A percentile compares a stretch with the other conserved stretches of the same genome.
Conservation (phyloP, 1,139 yeast genomes). For the Lodderomyces oxycetoniae region DNA sequence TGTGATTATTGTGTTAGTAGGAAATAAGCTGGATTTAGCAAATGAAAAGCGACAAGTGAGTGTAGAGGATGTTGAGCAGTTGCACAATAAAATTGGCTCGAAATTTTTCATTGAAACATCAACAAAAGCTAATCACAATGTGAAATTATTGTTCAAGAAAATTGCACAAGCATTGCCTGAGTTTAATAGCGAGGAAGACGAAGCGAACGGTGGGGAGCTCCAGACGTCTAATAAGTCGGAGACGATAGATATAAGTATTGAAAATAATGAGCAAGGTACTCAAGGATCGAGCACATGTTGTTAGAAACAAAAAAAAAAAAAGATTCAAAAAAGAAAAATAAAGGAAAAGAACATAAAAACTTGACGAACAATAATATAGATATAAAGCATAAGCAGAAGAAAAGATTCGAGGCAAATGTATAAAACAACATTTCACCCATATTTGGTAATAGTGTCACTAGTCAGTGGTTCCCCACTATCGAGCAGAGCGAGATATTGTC, state of each 20-base stretch:
- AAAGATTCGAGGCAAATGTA: no score
- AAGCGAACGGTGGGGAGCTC: slow-evolving; percentile 12
- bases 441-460: no score
- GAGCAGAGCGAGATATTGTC: no score
- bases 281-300: slow-evolving; percentile 8
- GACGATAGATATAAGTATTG: slow-evolving; percentile 41
- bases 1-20: slow-evolving; percentile 40
- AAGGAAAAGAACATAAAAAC: background rate
- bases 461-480: no score
- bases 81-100: slow-evolving; percentile 54
- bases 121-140: slow-evolving; percentile 92
- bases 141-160: slow-evolving; percentile 80
- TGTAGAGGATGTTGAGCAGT: slow-evolving; percentile 69
- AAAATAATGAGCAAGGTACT: slow-evolving; percentile 17
- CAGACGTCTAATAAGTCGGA: slow-evolving; percentile 34
- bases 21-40: slow-evolving; percentile 57
- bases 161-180: slow-evolving; percentile 92
- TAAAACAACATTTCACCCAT: no score
- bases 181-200: slow-evolving; percentile 27
- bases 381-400: no score
- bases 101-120: slow-evolving; percentile 86
- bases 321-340: no score
- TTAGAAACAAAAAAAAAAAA: slow-evolving; percentile 1
- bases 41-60: slow-evolving; percentile 76
- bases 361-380: no score